These are phyloP conservation scores for Trametes cingulata DNA, from an alignment of 768 basidiomycete genomes.

Conservation along the genomic window DNA sequence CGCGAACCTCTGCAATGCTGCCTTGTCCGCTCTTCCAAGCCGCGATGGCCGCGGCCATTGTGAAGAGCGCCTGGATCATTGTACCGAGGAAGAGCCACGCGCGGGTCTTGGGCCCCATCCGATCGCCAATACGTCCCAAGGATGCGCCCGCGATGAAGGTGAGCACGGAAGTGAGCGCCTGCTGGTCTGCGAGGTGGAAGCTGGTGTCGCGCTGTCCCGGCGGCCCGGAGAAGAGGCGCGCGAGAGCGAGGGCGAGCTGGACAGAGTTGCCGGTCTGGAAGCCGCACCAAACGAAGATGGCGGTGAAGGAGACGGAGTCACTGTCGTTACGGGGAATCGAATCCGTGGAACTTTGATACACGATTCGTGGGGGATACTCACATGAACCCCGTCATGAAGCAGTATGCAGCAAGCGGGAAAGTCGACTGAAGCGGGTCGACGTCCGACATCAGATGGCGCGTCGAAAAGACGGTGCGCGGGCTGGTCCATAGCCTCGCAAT, in stretches of 20 bases:
- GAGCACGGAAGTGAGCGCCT: conserved; percentile 78
- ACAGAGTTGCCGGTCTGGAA: conserved; percentile 82
- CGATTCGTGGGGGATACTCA: conserved; percentile 35
- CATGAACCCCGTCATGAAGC: conserved; percentile 83
- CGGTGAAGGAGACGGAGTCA: conserved; percentile 73
- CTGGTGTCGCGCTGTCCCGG: conserved; percentile 47
- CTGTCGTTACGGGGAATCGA: conserved; percentile 35
- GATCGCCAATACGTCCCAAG: conserved; percentile 83
- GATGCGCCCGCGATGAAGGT: conserved; percentile 79
- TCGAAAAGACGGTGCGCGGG: conserved; percentile 26
- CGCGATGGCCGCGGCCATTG: conserved; percentile 68
- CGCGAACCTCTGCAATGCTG: conserved; percentile 54
- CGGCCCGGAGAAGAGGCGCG: conserved; percentile 67
- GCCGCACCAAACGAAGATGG: conserved; percentile 82
- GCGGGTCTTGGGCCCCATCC: conserved; percentile 70
- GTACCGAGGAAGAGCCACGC: conserved; percentile 74
- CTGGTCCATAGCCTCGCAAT: conserved; percentile 26
- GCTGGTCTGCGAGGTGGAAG: conserved; percentile 82
- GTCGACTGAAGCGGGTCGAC: conserved; percentile 54
- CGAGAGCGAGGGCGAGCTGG: conserved; percentile 78
- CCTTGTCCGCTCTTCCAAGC: conserved; percentile 69
- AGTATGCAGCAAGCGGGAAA: conserved; percentile 60
- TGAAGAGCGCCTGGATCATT: conserved; percentile 72
- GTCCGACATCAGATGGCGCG: conserved; percentile 36
- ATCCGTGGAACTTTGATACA: not conserved